phyloP scores from a whole-genome alignment of 208 protist species.

The Trypanosoma grayi region DNA sequence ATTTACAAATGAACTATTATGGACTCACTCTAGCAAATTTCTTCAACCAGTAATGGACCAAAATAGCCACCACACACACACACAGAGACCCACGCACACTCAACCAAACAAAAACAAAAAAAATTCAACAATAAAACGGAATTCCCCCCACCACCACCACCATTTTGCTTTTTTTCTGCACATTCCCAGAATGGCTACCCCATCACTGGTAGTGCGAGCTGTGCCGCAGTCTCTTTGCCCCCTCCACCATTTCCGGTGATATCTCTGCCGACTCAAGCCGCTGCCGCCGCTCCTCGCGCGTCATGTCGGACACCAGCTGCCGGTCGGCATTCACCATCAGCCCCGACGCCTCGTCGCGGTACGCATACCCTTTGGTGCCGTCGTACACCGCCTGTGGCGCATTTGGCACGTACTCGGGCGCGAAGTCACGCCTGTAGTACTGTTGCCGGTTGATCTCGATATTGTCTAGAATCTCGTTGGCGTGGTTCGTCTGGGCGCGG shows the following conservation, averaged over 20 bases:
- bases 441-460: conserved; percentile 80
- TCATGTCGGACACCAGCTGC: conserved; percentile 39
- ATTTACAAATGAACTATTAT: too few species aligned
- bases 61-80: not conserved
- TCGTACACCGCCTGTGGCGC: conserved; percentile 71
- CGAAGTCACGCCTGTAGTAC: conserved; percentile 74
- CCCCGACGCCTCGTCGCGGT: conserved; percentile 59
- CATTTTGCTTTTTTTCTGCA: too few species aligned
- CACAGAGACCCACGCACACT: too few species aligned
- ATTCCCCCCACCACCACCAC: too few species aligned
- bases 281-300: conserved; percentile 32
- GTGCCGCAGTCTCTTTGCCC: conserved; percentile 48
- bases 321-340: conserved; percentile 71
- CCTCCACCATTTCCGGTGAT: conserved; percentile 64
- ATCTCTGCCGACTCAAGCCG: conserved; percentile 41
- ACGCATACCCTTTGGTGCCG: conserved; percentile 58
- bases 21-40: too few species aligned
- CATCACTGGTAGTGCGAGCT: conserved; percentile 29
- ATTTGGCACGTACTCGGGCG: conserved; percentile 58
- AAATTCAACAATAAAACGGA: conserved; percentile 3
- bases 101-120: conserved; percentile 3
- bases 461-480: conserved; percentile 83
- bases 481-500: conserved; percentile 47
- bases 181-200: too few species aligned
- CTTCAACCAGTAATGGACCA: not conserved